Evolutionary conservation across 352 stramenopile species (phyloP).

Genomic region (Phytophthora tubulina): DNA sequence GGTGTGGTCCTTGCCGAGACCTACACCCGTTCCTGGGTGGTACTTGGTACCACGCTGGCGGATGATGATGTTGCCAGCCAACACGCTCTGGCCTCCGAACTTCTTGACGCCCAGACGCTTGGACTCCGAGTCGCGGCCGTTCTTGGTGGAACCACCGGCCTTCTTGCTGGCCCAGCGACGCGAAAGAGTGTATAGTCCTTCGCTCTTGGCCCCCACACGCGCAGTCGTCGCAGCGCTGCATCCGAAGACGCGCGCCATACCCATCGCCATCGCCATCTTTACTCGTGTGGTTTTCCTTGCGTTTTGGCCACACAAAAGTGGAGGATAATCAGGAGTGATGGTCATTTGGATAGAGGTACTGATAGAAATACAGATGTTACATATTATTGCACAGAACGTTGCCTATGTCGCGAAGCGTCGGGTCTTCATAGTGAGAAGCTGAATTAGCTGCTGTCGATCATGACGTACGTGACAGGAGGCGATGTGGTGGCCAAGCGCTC

Average conservation of each 20-base stretch:
- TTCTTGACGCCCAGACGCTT: conserved; percentile 98
- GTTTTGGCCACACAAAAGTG: conserved; percentile 32
- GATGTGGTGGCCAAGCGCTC: conserved; percentile 77
- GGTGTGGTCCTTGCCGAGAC: conserved; percentile 95
- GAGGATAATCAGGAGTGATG: conserved; percentile 13
- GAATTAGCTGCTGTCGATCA: conserved; percentile 14
- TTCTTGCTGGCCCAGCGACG: conserved; percentile 95
- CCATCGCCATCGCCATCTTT: conserved; percentile 81
- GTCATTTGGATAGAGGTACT: conserved; percentile 1
- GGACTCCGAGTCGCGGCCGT: conserved; percentile 97
- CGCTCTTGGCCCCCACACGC: conserved; percentile 35
- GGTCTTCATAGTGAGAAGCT: neutral
- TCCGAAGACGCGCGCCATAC: conserved; percentile 73
- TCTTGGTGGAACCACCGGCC: conserved; percentile 97
- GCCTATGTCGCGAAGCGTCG: conserved; percentile 14
- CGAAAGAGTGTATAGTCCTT: conserved; percentile 63
- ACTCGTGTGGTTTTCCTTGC: neutral
- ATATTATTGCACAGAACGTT: conserved; percentile 1
- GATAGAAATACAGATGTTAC: neutral
- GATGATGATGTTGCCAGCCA: conserved; percentile 98
- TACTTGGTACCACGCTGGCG: conserved; percentile 97
- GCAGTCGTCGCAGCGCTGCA: conserved; percentile 39
- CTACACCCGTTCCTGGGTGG: conserved; percentile 94
- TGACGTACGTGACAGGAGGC: conserved; percentile 74
- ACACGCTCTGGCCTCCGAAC: conserved; percentile 90